Evolutionary conservation across 2,329 filamentous ascomycete genomes (phyloP), one percentile per base, ranked within the genome.

Genomic region (Arthrinium phaeospermum): DNA sequence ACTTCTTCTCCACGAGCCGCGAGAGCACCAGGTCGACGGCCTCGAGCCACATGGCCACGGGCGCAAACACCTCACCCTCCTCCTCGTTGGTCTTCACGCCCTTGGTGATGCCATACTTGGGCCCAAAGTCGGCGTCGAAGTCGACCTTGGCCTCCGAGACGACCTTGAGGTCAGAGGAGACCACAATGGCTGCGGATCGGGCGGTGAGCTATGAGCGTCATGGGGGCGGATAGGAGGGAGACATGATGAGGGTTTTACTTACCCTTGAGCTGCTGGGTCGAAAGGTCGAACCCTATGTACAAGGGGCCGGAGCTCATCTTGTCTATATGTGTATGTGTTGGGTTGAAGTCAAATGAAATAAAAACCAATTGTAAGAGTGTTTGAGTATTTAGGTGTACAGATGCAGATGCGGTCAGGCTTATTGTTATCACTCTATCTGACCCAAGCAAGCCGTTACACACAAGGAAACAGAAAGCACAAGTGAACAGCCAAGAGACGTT

Each of bases 261-360:
- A 91, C 94, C 95, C 89, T 99, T 98, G 72, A 98, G 89, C 82
- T 98, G 96, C 83, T 98, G 96, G 72, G 96, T 98, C 61, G 95
- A 98, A 73, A 98, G 91, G 84, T 99, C 96, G 82, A 98, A 95
- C 73, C 96, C 96, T 79, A 98, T 87, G 81, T 97, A 98, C 74
- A 97, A 86, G 24, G 93, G 91, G 45, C 85, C 87, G 74, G 80
- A 77, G 72, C 76, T 79, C 82, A 83, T 83, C 69, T 70, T 79
- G 73, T 51, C 34, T n/a, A 22, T 22, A 10, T 41, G 22, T 22
- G 10, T 41, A 22, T 64, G n/a, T 13, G n/a, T n/a, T n/a, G 22
- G 30, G 13, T n/a, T n/a, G 34, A 41, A 22, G 34, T 30, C 53
- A n/a, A 41, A 3, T 37, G 37, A 41, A 64, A 41, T n/a, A 10